These are phyloP conservation scores for Cyclotella sp. DNA, from an alignment of 108 stramenopile genomes.

Conservation along the genomic window DNA sequence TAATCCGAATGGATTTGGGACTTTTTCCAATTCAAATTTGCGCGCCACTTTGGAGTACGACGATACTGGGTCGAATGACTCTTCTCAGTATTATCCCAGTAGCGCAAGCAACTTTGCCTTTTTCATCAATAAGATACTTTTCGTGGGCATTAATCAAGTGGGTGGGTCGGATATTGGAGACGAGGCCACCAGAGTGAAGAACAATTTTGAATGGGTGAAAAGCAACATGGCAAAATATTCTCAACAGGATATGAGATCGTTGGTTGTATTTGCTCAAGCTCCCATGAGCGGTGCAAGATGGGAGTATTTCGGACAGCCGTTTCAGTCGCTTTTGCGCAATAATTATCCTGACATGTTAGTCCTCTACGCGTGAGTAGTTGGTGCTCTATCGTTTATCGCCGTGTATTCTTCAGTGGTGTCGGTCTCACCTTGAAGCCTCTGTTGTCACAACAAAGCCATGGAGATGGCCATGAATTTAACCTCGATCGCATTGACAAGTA, in stretches of 20 bases:
- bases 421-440: neutral
- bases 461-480: conserved; percentile 36
- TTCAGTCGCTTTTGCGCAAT: conserved; percentile 21
- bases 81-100: conserved; percentile 7
- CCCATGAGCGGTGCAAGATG: conserved; percentile 19
- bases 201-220: conserved; percentile 41
- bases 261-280: conserved; percentile 45
- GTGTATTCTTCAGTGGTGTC: neutral
- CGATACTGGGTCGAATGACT: neutral
- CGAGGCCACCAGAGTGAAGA: conserved; percentile 25
- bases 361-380: conserved; percentile 29
- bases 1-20: conserved; percentile 38
- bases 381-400: no score
- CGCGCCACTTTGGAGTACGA: conserved; percentile 21
- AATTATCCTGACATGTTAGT: conserved; percentile 29
- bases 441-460: conserved; percentile 11
- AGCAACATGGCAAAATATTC: conserved; percentile 34
- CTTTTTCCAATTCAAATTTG: conserved; percentile 24
- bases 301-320: conserved; percentile 39
- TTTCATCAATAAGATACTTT: conserved; percentile 22
- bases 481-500: conserved; percentile 13
- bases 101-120: conserved; percentile 39
- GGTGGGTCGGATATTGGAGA: conserved; percentile 35
- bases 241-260: conserved; percentile 24
- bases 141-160: conserved; percentile 44